Evolutionary conservation across 208 protist genomes (phyloP).

Genomic region (Plasmodiophora brassicae): DNA sequence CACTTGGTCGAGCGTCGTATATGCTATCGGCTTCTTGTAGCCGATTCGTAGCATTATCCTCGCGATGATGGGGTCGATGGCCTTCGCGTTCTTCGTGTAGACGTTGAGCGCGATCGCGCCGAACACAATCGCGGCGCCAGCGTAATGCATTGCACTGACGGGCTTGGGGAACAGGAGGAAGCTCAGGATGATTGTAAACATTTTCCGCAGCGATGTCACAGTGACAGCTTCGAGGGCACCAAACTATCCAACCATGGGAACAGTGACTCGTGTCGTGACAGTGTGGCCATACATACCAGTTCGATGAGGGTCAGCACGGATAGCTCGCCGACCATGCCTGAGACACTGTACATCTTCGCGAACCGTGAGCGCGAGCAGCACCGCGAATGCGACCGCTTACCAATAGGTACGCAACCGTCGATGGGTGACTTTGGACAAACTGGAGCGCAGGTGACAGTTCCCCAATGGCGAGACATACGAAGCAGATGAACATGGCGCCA

Average conservation of each 20-base stretch:
- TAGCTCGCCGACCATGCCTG: neutral
- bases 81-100: no score
- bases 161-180: constrained; percentile 1
- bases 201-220: constrained; percentile 16
- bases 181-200: constrained; percentile 27
- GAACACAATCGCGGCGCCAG: neutral
- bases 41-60: no score
- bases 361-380: neutral
- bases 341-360: neutral
- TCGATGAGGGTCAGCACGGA: neutral
- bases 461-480: neutral
- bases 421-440: neutral
- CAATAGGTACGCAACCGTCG: neutral
- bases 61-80: no score
- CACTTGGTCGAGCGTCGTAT: no score
- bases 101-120: neutral
- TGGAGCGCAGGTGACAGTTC: neutral
- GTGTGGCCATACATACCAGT: neutral
- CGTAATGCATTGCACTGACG: neutral
- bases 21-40: no score
- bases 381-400: neutral
- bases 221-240: constrained; percentile 4
- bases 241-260: neutral
- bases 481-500: neutral
- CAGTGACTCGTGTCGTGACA: no score